Conservation (phyloP, 805 yeast species). For the Jamesozyma hellenica region DNA sequence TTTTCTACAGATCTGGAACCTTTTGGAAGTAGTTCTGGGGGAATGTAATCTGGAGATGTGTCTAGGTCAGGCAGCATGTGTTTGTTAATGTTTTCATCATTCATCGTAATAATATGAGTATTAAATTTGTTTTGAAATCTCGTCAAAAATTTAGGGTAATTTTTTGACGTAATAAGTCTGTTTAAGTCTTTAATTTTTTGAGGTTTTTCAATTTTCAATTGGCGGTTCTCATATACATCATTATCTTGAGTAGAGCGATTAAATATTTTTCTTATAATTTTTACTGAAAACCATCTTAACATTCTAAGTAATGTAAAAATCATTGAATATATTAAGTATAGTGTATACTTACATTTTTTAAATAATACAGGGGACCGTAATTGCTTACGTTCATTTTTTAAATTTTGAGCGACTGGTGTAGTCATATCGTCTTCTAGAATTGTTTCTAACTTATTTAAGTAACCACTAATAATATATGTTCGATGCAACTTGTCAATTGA, state of each 20-base stretch:
- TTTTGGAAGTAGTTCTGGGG: constrained; percentile 6
- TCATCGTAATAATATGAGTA: constrained; percentile 5
- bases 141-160: constrained; percentile 16
- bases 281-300: background rate
- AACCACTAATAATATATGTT: constrained; percentile 18
- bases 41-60: constrained; percentile 19
- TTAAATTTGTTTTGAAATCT: constrained; percentile 1
- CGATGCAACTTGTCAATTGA: background rate
- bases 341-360: background rate
- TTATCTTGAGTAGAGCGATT: background rate
- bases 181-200: constrained; percentile 11
- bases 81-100: constrained; percentile 11
- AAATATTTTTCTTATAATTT: background rate
- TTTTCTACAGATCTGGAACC: background rate
- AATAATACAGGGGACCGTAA: background rate
- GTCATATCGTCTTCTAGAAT: constrained; percentile 9
- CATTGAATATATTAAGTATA: background rate
- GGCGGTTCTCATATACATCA: no score
- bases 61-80: constrained; percentile 22
- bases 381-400: no score
- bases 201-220: no score
- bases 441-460: constrained; percentile 11
- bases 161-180: constrained; percentile 19
- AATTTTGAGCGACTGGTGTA: no score
- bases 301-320: background rate